Conservation (phyloP, 495 filamentous ascomycete species). For the Talaromyces nanjingensis region DNA sequence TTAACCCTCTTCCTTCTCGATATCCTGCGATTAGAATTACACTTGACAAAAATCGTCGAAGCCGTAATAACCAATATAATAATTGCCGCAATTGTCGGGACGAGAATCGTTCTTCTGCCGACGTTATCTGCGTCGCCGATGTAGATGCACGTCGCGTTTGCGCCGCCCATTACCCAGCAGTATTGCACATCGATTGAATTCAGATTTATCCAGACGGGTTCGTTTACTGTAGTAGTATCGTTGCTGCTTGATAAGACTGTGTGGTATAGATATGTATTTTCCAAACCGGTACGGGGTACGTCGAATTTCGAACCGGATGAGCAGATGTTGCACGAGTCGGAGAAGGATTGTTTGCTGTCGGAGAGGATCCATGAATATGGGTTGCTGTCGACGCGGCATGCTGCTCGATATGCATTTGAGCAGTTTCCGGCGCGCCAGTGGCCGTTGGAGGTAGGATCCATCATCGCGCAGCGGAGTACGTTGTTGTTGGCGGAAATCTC, state of each 20-base stretch:
- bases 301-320: slow-evolving; percentile 35
- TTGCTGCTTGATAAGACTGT: slow-evolving; percentile 20
- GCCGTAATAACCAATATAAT: slow-evolving; percentile 51
- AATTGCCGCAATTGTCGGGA: slow-evolving; percentile 52
- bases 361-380: slow-evolving; percentile 54
- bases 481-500: slow-evolving; percentile 18
- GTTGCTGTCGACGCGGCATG: slow-evolving; percentile 43
- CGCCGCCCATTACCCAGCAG: slow-evolving; percentile 53
- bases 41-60: slow-evolving; percentile 58
- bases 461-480: slow-evolving; percentile 44
- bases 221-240: slow-evolving; percentile 13
- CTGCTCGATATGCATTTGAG: slow-evolving; percentile 35
- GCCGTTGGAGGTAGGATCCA: slow-evolving; percentile 36
- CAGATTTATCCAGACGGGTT: slow-evolving; percentile 48
- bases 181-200: slow-evolving; percentile 46
- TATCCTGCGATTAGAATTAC: slow-evolving; percentile 50
- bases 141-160: slow-evolving; percentile 50
- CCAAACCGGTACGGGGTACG: slow-evolving; percentile 52
- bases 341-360: slow-evolving; percentile 24
- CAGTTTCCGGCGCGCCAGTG: slow-evolving; percentile 54
- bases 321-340: slow-evolving; percentile 29
- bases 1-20: slow-evolving; percentile 43
- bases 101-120: slow-evolving; percentile 41
- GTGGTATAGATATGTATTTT: slow-evolving; percentile 51
- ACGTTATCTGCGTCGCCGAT: slow-evolving; percentile 26